A percentile compares a stretch with the other conserved stretches of the same genome.
phyloP scores from a whole-genome alignment of 2,329 filamentous ascomycete genomes.

The Daldinia sp. region DNA sequence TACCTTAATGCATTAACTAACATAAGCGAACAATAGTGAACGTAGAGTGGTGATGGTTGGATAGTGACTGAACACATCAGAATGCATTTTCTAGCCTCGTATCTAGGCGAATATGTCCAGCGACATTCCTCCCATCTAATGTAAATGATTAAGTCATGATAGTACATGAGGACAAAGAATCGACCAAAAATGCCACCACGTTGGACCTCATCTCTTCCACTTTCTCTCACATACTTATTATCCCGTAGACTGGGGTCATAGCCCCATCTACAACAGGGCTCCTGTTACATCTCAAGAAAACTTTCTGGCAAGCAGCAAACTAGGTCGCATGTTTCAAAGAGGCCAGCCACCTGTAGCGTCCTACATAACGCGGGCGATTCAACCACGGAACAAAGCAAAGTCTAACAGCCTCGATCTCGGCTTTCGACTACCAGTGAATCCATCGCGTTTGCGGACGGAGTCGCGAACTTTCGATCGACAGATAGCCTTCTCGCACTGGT shows the following conservation, averaged over 20 bases:
- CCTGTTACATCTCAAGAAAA: slow-evolving; percentile 45
- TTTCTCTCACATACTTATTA: slow-evolving; percentile 42
- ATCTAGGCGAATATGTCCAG: slow-evolving; percentile 30
- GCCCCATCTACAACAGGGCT: slow-evolving; percentile 30
- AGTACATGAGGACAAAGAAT: slow-evolving; percentile 42
- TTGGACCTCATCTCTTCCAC: slow-evolving; percentile 38
- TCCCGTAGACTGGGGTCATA: slow-evolving; percentile 41
- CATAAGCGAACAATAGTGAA: neutral
- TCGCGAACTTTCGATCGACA: slow-evolving; percentile 55
- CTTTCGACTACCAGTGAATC: slow-evolving; percentile 37
- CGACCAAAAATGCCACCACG: slow-evolving; percentile 45
- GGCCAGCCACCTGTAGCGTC: slow-evolving; percentile 25
- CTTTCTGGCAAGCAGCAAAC: slow-evolving; percentile 41
- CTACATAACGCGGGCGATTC: slow-evolving; percentile 15
- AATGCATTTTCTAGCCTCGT: slow-evolving; percentile 15
- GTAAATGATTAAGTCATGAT: slow-evolving; percentile 35
- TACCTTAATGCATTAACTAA: neutral
- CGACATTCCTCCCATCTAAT: slow-evolving; percentile 40
- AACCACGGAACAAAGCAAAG: slow-evolving; percentile 41
- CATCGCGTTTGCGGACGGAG: slow-evolving; percentile 42
- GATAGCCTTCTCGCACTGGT: slow-evolving; percentile 54
- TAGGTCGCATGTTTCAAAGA: slow-evolving; percentile 26
- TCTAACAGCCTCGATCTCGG: slow-evolving; percentile 30
- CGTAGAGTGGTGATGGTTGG: neutral
- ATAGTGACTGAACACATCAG: slow-evolving; percentile 6